Base-by-base conservation (phyloP, 306 rosid species). In the Cicer yamashitae region DNA sequence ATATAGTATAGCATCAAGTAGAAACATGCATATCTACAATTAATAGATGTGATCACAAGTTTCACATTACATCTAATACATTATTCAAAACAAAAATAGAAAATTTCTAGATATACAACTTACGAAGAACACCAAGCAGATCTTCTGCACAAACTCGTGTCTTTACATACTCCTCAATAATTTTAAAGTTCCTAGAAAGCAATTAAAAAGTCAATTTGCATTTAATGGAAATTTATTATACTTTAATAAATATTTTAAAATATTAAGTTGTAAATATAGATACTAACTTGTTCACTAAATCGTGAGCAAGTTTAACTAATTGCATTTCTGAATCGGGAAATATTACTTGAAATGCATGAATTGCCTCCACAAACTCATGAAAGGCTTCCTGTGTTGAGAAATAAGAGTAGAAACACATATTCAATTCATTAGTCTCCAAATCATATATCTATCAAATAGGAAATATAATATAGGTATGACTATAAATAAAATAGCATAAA, bases 301-400 rank as follows among this genome's bases (percentile, higher is more conserved):
- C 90, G 74, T 76, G 89, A 74, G 87, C 89, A 82, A 90, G 85
- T 74, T 84, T 76, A 47, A 84, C 76, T 47, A 90, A 84, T 71
- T 91, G 96, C 53, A 65, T 81, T 57, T 84, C 91, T 70, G 97
- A 92, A 87, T 92, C 92, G 7, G 96, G 91, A 86, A 92, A 90
- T 84, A 92, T 92, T 18, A 83, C 88, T 40, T 83, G 84, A 82
- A 89, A 90, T 66, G 96, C 92, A 78, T 70, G 86, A 69, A 92
- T 43, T 62, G 96, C 96, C 83, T 89, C 96, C 70, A 80, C 88
- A 82, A 89, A 88, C 79, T 90, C 96, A 5, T 63, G 85, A 81
- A 92, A 86, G 71, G 93, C 84, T 14, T 45, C 87, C 99, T 94
- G 70, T 46, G 78, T 77, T 76, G 14, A 52, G 75, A 79, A 81